Evolutionary conservation across 495 filamentous ascomycete species (phyloP), one percentile per base, ranked within the genome.

Genomic region (Aspergillus cavernicola): DNA sequence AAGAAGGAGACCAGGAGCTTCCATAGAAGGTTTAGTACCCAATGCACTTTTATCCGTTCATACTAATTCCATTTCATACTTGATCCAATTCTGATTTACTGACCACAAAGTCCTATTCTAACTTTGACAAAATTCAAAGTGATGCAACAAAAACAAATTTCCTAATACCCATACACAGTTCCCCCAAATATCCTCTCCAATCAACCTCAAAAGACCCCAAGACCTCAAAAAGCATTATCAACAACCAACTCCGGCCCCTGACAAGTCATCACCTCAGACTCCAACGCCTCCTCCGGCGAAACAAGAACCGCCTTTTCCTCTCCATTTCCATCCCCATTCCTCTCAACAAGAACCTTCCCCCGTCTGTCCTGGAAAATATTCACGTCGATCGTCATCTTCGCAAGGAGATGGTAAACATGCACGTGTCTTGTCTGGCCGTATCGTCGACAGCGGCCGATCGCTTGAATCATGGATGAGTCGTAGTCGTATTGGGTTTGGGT

Each of bases 371-470:
- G 73, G 19, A 88, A 71, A 31, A 88, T 77, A 55, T 85, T 80
- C 26, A 88, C 81, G 46, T 95, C 90, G 24, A 89, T 78, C 0
- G 89, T 90, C 46, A 75, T 63, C 38, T 72, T 70, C 0, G 80
- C 75, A 22, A 86, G 64, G 43, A 92, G 79, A 40, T 87, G 80
- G 66, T 87, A 89, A n/a, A 89, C 69, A 31, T 85, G 66, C 8
- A 95, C 88, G 1, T 56, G 55, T 61, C 79, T 82, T n/a, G 62
- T 60, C 67, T 95, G 90, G 0, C 86, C 84, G 41, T 78, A 85
- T 6, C 90, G 81, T 2, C 81, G 70, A 28, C 75, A 75, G 32
- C 90, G 80, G 0, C 89, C 89, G 35, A 84, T 82, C 0, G 88
- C 88, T 59, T 95, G 90, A 0, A 72, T 81, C 73, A 87, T 84